Evolutionary conservation across 1,284 basidiomycete genomes (phyloP).

Genomic region (Moesziomyces globuligerus): DNA sequence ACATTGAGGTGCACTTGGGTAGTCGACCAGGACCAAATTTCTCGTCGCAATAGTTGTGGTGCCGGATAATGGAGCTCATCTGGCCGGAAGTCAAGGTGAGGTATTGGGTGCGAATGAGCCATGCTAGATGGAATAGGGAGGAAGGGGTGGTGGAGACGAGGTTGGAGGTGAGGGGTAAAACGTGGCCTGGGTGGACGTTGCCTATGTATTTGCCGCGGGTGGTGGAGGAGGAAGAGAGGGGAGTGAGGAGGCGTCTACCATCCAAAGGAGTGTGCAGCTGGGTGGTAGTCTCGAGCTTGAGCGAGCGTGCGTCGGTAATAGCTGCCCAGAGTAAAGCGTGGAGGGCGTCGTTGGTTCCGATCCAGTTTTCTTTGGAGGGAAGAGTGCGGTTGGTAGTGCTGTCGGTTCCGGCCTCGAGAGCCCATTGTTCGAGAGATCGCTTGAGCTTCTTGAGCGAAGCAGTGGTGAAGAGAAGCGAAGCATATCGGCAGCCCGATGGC

Average conservation of each 20-base stretch:
- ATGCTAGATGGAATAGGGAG: conserved; percentile 1
- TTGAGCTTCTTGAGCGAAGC: conserved; percentile 1
- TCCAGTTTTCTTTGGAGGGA: conserved; percentile 6
- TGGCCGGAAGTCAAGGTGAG: background rate
- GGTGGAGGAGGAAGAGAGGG: too few species aligned
- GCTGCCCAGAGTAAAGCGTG: conserved; percentile 4
- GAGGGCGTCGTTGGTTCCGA: conserved; percentile 9
- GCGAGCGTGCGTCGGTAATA: conserved; percentile 3
- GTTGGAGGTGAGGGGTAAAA: background rate
- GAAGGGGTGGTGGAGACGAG: background rate
- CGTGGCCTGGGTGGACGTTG: conserved; percentile 9
- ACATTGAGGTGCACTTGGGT: conserved; percentile 1
- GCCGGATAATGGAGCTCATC: conserved; percentile 2
- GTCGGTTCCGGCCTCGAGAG: background rate
- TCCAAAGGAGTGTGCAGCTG: conserved; percentile 2
- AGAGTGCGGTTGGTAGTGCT: background rate
- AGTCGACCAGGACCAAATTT: background rate
- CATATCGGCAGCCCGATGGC: background rate
- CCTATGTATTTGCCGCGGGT: conserved; percentile 4
- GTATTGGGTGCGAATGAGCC: conserved; percentile 1
- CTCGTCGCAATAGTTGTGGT: conserved; percentile 1
- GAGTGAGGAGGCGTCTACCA: conserved; percentile 1
- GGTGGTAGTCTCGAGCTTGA: background rate
- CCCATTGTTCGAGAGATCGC: conserved; percentile 1
- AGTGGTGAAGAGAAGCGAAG: conserved; percentile 3